These are phyloP conservation scores for Pestalotiopsis sp. DNA, from an alignment of 2,329 filamentous ascomycete species.

Conservation along the genomic window DNA sequence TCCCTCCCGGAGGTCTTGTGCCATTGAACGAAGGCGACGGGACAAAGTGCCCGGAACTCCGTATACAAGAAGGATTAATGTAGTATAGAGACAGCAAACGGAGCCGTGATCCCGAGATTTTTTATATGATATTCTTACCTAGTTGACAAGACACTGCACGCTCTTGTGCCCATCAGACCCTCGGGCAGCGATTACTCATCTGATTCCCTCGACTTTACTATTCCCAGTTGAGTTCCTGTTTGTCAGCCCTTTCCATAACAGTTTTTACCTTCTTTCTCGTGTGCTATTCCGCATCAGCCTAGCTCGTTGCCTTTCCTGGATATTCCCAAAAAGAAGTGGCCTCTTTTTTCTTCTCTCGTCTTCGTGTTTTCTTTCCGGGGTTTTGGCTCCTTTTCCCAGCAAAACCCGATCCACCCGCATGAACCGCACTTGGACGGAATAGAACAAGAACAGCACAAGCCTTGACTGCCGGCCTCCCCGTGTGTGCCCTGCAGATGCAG, in stretches of 20 bases:
- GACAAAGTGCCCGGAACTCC: no score
- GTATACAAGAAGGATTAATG: no score
- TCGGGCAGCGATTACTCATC: not conserved
- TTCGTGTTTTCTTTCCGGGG: not conserved
- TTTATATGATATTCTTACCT: no score
- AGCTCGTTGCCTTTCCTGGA: slow-evolving; percentile 5
- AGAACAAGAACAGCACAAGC: not conserved
- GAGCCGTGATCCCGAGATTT: no score
- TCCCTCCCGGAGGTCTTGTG: no score
- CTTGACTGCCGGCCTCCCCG: not conserved
- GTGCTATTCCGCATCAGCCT: slow-evolving; percentile 3
- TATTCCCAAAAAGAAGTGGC: not conserved
- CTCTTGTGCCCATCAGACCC: not conserved
- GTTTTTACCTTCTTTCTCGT: not conserved
- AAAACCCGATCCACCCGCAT: slow-evolving; percentile 5
- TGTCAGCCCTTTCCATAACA: not conserved
- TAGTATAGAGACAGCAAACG: no score
- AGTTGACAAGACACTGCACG: no score
- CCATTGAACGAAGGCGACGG: no score
- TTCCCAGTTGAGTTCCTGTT: not conserved
- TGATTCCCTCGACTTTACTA: not conserved
- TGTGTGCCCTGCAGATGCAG: not conserved
- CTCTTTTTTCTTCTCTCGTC: not conserved
- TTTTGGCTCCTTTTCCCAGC: not conserved
- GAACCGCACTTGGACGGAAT: slow-evolving; percentile 2